Base-by-base conservation (phyloP, 192 early-diverging fungal genomes). In the Entomortierella chlamydospora region DNA sequence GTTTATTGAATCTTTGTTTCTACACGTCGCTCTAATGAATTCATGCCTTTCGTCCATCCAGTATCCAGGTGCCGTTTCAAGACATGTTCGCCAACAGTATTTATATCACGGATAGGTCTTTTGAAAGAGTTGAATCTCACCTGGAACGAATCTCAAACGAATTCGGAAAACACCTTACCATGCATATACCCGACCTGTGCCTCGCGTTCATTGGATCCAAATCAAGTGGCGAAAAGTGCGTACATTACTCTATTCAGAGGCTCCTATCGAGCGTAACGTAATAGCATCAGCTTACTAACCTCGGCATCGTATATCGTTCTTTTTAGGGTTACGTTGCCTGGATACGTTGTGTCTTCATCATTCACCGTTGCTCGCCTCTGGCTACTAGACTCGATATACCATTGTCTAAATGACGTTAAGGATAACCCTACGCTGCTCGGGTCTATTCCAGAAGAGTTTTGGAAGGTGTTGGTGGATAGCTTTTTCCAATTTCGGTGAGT, bases 361-460 rank as follows among this genome's bases (percentile, higher is more conserved):
- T 79, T 79, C 29, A 79, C 76, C 4, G 76, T 79, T 11, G 76
- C 62, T 23, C 76, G 76, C 15, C 57, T 79, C 2, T 79, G 76
- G 76, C 61, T 79, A 29, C 39, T 79, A 57, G 76, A 79, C 42
- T 79, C 76, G 28, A 68, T 79, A 66, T 79, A 79, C 37, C 76
- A 79, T 30, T 79, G 76, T 43, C 20, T 79, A 31, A 70, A 57
- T 22, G 76, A 79, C 30, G 63, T 70, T 29, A 64, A 79, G 31
- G 68, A 79, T 15, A 50, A 70, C n/a, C 68, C 76, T 41, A 9
- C 54, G 0, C 61, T 66, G 6, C 50, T 79, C 9, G 61, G 65
- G 22, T 79, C 63, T 8, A 70, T 79, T 37, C 68, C 76, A 4
- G 62, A 54, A 8, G 29, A 2, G 11, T 79, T 79, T 47, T 79